Conservation (phyloP, 169 alveolate genomes). For the Plasmodium inui region DNA sequence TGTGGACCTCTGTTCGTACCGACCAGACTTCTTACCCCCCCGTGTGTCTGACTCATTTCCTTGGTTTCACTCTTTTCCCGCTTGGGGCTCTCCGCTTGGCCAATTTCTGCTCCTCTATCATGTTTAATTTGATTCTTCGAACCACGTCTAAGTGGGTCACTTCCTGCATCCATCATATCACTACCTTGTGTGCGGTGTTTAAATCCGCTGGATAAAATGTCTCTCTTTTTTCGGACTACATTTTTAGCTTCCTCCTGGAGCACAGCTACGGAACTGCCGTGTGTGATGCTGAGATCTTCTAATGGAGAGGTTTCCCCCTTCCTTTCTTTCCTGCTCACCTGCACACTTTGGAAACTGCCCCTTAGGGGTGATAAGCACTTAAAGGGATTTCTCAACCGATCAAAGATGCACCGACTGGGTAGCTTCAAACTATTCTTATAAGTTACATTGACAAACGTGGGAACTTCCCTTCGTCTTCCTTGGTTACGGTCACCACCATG, state of each 20-base stretch:
- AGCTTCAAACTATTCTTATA: neutral
- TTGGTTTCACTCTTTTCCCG: neutral
- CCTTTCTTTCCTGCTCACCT: neutral
- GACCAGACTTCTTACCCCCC: neutral
- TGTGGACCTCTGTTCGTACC: neutral
- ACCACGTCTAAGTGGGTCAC: neutral
- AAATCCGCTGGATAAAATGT: neutral
- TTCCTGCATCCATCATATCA: neutral
- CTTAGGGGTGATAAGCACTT: neutral
- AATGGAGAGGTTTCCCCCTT: neutral
- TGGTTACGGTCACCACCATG: neutral
- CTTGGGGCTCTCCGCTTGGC: neutral
- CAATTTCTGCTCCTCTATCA: neutral
- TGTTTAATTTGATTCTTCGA: neutral
- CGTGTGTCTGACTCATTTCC: neutral
- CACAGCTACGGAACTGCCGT: neutral
- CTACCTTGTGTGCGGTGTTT: neutral
- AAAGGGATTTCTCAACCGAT: neutral
- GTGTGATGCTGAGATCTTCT: neutral
- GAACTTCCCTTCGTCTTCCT: constrained; percentile 8
- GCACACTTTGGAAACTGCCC: neutral
- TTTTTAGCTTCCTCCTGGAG: neutral
- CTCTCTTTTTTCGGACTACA: neutral
- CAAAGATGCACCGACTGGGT: neutral
- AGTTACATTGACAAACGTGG: constrained; percentile 21